Conservation (phyloP, 2,329 filamentous ascomycete species). For the Penicillium sp. region DNA sequence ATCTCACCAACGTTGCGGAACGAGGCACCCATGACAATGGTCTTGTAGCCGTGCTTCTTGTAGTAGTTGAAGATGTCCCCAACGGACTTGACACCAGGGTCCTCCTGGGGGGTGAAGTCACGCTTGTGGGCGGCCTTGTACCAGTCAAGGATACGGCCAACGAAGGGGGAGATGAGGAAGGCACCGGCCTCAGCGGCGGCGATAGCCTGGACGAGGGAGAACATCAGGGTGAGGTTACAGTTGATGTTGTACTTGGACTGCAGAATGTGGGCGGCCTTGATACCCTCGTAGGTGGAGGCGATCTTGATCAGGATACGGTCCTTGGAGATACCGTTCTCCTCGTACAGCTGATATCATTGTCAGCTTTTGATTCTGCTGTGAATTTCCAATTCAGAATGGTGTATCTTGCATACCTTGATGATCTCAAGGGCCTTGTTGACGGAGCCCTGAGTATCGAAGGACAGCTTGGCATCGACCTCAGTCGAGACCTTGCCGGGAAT, state of each 20-base stretch:
- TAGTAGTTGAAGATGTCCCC: constrained; percentile 99
- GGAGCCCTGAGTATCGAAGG: constrained; percentile 89
- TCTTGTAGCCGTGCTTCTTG: constrained; percentile 99
- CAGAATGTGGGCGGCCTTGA: constrained; percentile 96
- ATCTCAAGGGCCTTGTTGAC: constrained; percentile 96
- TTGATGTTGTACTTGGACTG: constrained; percentile 96
- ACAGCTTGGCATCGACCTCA: constrained; percentile 94
- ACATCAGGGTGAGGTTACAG: constrained; percentile 98
- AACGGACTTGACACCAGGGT: constrained; percentile 95
- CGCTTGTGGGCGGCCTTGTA: constrained; percentile 96
- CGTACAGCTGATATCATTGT: constrained; percentile 71
- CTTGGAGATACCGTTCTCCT: constrained; percentile 86
- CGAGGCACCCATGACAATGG: constrained; percentile 98
- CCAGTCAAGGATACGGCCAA: constrained; percentile 99
- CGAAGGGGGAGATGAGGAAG: constrained; percentile 98
- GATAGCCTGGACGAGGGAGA: constrained; percentile 92
- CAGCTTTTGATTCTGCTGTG: not conserved
- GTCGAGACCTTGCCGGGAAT: constrained; percentile 98
- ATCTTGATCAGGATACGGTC: constrained; percentile 98
- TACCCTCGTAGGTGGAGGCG: constrained; percentile 98
- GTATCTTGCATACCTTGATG: constrained; percentile 73
- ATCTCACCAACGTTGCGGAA: constrained; percentile 97
- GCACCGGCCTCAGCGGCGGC: constrained; percentile 91
- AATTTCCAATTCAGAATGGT: not conserved
- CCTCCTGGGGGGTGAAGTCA: constrained; percentile 84